Evolutionary conservation across 805 yeast species (phyloP), one percentile per base, ranked within the genome.

Genomic region (Saccharomycopsis babjevae): DNA sequence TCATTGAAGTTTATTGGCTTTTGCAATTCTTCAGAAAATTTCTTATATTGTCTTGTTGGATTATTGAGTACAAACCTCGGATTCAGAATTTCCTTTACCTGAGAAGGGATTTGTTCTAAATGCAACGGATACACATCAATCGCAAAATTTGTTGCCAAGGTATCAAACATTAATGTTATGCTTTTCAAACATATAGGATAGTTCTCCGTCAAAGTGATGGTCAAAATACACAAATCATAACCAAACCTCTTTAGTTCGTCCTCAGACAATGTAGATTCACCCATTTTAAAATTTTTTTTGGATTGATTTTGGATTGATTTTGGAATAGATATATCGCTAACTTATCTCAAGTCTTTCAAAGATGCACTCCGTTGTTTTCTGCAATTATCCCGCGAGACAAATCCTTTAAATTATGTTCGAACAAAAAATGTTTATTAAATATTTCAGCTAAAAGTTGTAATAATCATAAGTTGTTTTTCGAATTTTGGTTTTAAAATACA

Each of bases 121-220:
- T 22, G 52, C 18, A 59, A 28, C 11, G 58, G 61, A 30, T 43
- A 34, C 3, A 50, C 50, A 20, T 30, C 58, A 4, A 56, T 55
- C 13, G 22, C 20, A 20, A 56, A 16, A 34, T 59, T 56, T n/a
- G 59, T 56, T 15, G 18, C 50, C 18, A 52, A 36, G 13, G 61
- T 56, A 32, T 59, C 61, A 43, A 25, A 59, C 34, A 59, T 46
- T 13, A 34, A 39, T 16, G 50, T 58, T 18, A 56, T 20, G 15
- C 56, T 18, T 16, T 50, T 39, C 18, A 59, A 32, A 50, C 50
- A 46, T 4, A 39, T 20, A 16, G 57, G 22, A 50, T 59, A 59
- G 32, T 56, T 54, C n/a, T 59, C 61, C 2, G 55, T 46, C n/a
- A 59, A 34, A 16, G 61, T 50, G 13, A 59, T 59, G 20, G 59